Evolutionary conservation across 768 basidiomycete genomes (phyloP).

Genomic region (Auricularia heimuer): DNA sequence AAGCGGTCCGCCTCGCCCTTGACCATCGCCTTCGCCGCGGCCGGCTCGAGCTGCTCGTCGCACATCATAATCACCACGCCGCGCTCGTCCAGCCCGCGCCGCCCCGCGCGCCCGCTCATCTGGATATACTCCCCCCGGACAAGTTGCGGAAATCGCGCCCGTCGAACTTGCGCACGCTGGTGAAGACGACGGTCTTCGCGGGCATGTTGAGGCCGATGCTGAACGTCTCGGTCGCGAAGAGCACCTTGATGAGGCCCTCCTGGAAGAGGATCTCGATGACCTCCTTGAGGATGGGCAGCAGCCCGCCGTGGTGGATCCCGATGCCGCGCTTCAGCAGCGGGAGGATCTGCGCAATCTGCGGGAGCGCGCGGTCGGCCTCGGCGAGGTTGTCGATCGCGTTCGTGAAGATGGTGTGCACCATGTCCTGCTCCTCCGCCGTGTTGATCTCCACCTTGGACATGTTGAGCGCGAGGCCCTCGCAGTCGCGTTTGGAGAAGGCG

Average conservation of each 20-base stretch:
- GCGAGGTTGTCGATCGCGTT: constrained; percentile 89
- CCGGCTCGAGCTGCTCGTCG: constrained; percentile 93
- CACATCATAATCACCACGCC: constrained; percentile 99
- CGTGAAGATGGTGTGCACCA: constrained; percentile 80
- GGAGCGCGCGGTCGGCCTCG: constrained; percentile 76
- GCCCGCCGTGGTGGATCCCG: constrained; percentile 96
- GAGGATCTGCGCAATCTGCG: constrained; percentile 86
- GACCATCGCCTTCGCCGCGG: constrained; percentile 90
- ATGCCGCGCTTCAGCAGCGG: constrained; percentile 91
- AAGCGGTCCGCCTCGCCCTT: constrained; percentile 95
- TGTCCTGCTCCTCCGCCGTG: constrained; percentile 80
- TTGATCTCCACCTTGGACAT: constrained; percentile 97
- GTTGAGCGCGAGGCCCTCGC: constrained; percentile 82
- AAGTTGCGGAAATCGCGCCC: constrained; percentile 90
- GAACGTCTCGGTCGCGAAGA: constrained; percentile 98
- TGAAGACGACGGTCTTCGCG: constrained; percentile 98
- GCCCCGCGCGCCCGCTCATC: constrained; percentile 97
- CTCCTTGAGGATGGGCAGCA: constrained; percentile 95
- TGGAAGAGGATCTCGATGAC: constrained; percentile 99
- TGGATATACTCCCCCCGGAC: constrained; percentile 96
- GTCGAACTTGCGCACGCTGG: constrained; percentile 90
- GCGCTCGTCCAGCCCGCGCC: constrained; percentile 94
- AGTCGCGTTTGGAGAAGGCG: constrained; percentile 96
- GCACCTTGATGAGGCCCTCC: constrained; percentile 93
- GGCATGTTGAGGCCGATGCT: constrained; percentile 99